These are phyloP conservation scores for Pilatotrama ljubarskyi DNA, from an alignment of 768 basidiomycete genomes.

Conservation along the genomic window DNA sequence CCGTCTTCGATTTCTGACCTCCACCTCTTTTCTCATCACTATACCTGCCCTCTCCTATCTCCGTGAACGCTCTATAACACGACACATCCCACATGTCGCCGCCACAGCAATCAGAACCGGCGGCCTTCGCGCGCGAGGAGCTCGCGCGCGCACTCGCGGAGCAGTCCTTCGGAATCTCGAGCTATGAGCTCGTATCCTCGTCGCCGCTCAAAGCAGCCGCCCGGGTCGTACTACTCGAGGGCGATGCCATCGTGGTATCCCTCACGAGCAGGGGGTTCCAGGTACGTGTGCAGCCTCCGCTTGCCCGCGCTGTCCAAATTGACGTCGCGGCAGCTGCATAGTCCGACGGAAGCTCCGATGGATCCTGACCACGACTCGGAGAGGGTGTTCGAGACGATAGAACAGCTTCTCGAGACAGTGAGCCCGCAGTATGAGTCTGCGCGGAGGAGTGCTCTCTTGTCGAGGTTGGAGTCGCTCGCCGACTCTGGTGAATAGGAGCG, in stretches of 20 bases:
- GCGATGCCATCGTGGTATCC: conserved; percentile 43
- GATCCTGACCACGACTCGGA: conserved; percentile 18
- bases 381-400: conserved; percentile 55
- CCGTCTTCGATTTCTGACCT: neutral
- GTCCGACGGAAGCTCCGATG: conserved; percentile 8
- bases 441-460: conserved; percentile 47
- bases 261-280: conserved; percentile 58
- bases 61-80: neutral
- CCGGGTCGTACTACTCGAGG: conserved; percentile 58
- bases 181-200: conserved; percentile 42
- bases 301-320: neutral
- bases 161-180: conserved; percentile 55
- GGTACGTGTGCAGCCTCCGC: conserved; percentile 33
- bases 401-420: conserved; percentile 52
- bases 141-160: conserved; percentile 56
- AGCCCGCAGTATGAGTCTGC: conserved; percentile 56
- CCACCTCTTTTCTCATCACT: neutral
- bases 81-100: neutral
- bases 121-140: conserved; percentile 45
- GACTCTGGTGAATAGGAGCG: neutral
- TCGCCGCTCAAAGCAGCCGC: conserved; percentile 52
- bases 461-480: conserved; percentile 41
- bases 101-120: conserved; percentile 1
- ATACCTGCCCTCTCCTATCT: neutral
- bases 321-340: neutral